These are phyloP conservation scores for Penicillium sp. DNA, from an alignment of 2,329 filamentous ascomycete genomes.

Conservation along the genomic window DNA sequence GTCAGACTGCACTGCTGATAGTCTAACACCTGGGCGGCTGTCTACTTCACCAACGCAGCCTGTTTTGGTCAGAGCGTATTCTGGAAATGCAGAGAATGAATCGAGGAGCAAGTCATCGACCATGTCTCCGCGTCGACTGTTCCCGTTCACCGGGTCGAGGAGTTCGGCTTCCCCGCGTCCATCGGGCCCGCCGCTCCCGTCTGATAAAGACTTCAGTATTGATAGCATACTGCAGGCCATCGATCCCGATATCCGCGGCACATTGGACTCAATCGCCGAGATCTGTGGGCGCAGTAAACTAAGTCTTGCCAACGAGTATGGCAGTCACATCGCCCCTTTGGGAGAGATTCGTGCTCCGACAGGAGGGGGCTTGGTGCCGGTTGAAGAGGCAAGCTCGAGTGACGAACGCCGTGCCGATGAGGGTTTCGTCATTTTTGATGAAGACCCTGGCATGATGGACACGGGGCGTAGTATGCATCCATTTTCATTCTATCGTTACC, in stretches of 20 bases:
- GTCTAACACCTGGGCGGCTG: slow-evolving; percentile 27
- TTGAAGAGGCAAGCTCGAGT: slow-evolving; percentile 49
- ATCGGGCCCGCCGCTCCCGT: slow-evolving; percentile 46
- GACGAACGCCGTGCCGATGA: slow-evolving; percentile 43
- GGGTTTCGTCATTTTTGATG: slow-evolving; percentile 43
- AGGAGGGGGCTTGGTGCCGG: slow-evolving; percentile 42
- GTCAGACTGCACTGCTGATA: slow-evolving; percentile 29
- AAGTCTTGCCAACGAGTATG: slow-evolving; percentile 65
- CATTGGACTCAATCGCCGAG: slow-evolving; percentile 65
- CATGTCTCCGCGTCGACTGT: slow-evolving; percentile 40
- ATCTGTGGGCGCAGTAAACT: slow-evolving; percentile 65
- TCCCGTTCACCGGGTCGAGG: slow-evolving; percentile 33
- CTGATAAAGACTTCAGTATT: slow-evolving; percentile 59
- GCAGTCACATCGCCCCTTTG: slow-evolving; percentile 63
- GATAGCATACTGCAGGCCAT: slow-evolving; percentile 60
- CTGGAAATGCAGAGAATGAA: slow-evolving; percentile 40
- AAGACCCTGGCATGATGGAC: slow-evolving; percentile 45
- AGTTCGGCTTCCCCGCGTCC: slow-evolving; percentile 26
- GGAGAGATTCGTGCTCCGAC: slow-evolving; percentile 57
- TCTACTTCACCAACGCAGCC: slow-evolving; percentile 45
- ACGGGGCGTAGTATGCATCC: slow-evolving; percentile 38
- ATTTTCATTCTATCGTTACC: slow-evolving; percentile 43
- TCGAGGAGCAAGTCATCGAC: slow-evolving; percentile 31
- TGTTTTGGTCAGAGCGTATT: slow-evolving; percentile 50
- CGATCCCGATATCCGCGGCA: slow-evolving; percentile 61